Base-by-base conservation (phyloP, 2,329 filamentous ascomycete species). In the Aspergillus alliaceus region DNA sequence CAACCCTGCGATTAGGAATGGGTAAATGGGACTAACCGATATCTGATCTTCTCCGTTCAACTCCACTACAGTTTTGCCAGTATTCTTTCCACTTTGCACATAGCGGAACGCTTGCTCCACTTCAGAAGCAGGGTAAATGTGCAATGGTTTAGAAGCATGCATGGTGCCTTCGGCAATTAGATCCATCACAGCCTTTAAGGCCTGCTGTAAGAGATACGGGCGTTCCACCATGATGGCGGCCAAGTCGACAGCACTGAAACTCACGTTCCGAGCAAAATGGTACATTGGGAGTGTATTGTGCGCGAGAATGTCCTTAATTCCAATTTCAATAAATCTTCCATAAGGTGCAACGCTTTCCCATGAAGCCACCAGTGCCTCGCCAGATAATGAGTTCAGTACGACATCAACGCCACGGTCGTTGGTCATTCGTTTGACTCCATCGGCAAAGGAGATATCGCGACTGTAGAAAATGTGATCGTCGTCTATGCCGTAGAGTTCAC, bases 1-100 rank as follows among this genome's bases (percentile, higher is more conserved):
- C 2, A 40, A 40, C 20, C 6, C 18, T 12, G 9, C 11, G 14
- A 6, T 15, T 14, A 7, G 12, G 11, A 24, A 40, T 18, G 11
- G 14, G 6, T 27, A n/a, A 2, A n/a, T 9, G 0, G 9, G 7
- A 32, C 57, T 20, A 40, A 59, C 58, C 52, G 24, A 32, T 1
- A 60, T 55, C n/a, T 52, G 9, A 24, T 58, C 55, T 2, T 50
- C 44, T 7, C 18, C 25, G 9, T 48, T 31, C 47, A 58, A 46
- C 37, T 60, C 56, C 20, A 60, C 7, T 20, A 78, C 72, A 1
- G 77, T 60, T 59, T 79, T 79, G 9, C 77, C 77, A 2, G 73
- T 69, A 46, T 77, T 75, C 12, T 65, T 67, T 0, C 75, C 73
- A 5, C 61, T 52, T 24, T 70, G 69, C 50, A 78, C 68, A 53